Evolutionary conservation across 23 red algal species (phyloP).

Genomic region (Pyropia yezoensis): DNA sequence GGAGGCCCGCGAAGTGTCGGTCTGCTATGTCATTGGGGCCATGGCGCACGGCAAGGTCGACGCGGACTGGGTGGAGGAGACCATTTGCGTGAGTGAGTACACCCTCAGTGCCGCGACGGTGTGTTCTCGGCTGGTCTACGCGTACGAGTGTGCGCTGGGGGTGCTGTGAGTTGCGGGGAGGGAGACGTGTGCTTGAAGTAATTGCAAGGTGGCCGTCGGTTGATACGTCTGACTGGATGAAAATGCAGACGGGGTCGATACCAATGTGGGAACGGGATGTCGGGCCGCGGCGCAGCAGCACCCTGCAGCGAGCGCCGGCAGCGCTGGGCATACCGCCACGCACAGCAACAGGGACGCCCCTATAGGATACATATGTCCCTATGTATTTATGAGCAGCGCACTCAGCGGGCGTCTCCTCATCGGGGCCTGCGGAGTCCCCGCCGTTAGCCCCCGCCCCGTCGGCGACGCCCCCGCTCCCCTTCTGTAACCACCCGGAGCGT

Average conservation of each 20-base stretch:
- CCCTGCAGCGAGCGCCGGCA: too few species aligned
- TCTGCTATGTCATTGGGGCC: conserved; percentile 89
- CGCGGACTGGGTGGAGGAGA: conserved; percentile 77
- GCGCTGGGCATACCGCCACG: too few species aligned
- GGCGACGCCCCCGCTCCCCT: not conserved
- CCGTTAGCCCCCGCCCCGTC: not conserved
- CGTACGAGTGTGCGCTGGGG: conserved; percentile 72
- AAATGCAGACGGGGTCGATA: not conserved
- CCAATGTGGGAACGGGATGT: not conserved
- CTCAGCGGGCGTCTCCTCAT: too few species aligned
- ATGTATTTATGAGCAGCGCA: too few species aligned
- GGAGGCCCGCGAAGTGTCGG: conserved; percentile 26
- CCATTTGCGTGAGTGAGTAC: conserved; percentile 77
- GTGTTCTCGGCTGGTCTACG: conserved; percentile 53
- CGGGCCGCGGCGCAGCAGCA: not conserved
- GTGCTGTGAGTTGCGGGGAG: conserved; percentile 49
- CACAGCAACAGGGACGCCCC: not conserved
- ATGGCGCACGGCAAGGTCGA: conserved; percentile 93
- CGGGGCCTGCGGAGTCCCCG: not conserved
- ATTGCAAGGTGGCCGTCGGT: too few species aligned
- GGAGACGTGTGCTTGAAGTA: too few species aligned
- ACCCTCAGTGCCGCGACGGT: conserved; percentile 77
- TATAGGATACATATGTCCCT: too few species aligned
- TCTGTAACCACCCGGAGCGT: conserved; percentile 5
- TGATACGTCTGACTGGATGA: not conserved